Percentiles rank a stretch among this genome's conserved stretches.
These are phyloP conservation scores for Backusella australiensis DNA, from an alignment of 192 early-diverging fungal genomes.

Conservation along the genomic window DNA sequence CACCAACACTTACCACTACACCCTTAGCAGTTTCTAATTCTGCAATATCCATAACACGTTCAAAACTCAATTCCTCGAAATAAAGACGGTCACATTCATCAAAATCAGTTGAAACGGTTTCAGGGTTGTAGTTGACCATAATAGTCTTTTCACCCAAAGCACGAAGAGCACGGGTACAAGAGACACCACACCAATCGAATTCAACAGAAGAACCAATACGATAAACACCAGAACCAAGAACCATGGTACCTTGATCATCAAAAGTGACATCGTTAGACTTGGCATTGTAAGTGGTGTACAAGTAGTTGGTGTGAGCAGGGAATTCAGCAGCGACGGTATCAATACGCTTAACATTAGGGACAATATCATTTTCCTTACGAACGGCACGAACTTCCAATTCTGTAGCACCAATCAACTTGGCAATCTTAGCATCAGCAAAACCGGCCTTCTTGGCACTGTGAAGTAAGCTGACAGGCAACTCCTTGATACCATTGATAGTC, in stretches of 20 bases:
- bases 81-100: constrained; percentile 98
- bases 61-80: constrained; percentile 93
- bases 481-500: constrained; percentile 23
- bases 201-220: constrained; percentile 97
- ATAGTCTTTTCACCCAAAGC: constrained; percentile 79
- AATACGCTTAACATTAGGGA: constrained; percentile 91
- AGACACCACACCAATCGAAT: constrained; percentile 93
- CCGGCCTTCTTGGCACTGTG: constrained; percentile 81
- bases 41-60: constrained; percentile 96
- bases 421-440: constrained; percentile 91
- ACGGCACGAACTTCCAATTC: constrained; percentile 72
- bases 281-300: constrained; percentile 98
- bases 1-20: constrained; percentile 89
- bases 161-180: constrained; percentile 81
- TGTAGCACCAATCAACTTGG: constrained; percentile 36
- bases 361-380: constrained; percentile 74
- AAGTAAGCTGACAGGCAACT: constrained; percentile 60
- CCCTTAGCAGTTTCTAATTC: constrained; percentile 82
- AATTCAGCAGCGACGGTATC: constrained; percentile 93
- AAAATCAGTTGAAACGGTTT: constrained; percentile 97
- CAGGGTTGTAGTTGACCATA: constrained; percentile 99
- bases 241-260: constrained; percentile 89
- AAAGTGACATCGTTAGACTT: constrained; percentile 82
- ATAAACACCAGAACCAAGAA: constrained; percentile 96
- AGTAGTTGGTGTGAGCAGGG: constrained; percentile 94